phyloP scores from a whole-genome alignment of 768 basidiomycete genomes.

The Lactarius hengduanensis region DNA sequence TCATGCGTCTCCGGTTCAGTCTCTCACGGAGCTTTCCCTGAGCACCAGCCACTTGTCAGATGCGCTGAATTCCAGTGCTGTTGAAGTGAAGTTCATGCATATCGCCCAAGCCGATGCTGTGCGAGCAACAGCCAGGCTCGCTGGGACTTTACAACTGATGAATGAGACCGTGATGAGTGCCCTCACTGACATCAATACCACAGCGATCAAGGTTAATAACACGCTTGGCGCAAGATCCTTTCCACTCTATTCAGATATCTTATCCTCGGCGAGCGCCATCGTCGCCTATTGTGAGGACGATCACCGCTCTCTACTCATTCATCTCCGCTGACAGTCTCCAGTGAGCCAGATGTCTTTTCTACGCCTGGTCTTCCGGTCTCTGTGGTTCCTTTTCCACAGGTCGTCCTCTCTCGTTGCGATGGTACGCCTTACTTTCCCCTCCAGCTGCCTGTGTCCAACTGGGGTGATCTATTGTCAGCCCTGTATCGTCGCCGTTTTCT shows the following conservation, averaged over 20 bases:
- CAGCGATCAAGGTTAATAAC: slow-evolving; percentile 20
- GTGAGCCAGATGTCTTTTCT: slow-evolving; percentile 14
- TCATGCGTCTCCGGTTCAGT: slow-evolving; percentile 11
- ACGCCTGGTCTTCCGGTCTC: slow-evolving; percentile 8
- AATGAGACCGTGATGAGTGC: slow-evolving; percentile 20
- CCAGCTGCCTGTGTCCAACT: background rate
- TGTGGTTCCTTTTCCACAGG: slow-evolving; percentile 17
- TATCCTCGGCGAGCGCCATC: slow-evolving; percentile 3
- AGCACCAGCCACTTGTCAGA: slow-evolving; percentile 8
- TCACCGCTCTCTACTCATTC: background rate
- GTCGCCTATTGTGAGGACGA: slow-evolving; percentile 12
- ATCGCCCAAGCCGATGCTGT: slow-evolving; percentile 18
- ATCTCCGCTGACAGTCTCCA: background rate
- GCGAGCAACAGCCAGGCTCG: slow-evolving; percentile 19
- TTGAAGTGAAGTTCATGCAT: slow-evolving; percentile 13
- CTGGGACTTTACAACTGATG: slow-evolving; percentile 16
- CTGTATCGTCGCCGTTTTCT: slow-evolving; percentile 7
- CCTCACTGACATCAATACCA: slow-evolving; percentile 18
- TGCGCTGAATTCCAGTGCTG: slow-evolving; percentile 17
- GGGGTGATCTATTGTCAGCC: slow-evolving; percentile 13
- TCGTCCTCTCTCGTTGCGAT: slow-evolving; percentile 12
- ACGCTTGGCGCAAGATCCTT: slow-evolving; percentile 8
- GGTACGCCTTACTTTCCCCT: slow-evolving; percentile 11
- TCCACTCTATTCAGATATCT: slow-evolving; percentile 5
- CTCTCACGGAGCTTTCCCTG: slow-evolving; percentile 7